Evolutionary conservation across 1,284 basidiomycete species (phyloP).

Genomic region (Fomitopsis pinicola): DNA sequence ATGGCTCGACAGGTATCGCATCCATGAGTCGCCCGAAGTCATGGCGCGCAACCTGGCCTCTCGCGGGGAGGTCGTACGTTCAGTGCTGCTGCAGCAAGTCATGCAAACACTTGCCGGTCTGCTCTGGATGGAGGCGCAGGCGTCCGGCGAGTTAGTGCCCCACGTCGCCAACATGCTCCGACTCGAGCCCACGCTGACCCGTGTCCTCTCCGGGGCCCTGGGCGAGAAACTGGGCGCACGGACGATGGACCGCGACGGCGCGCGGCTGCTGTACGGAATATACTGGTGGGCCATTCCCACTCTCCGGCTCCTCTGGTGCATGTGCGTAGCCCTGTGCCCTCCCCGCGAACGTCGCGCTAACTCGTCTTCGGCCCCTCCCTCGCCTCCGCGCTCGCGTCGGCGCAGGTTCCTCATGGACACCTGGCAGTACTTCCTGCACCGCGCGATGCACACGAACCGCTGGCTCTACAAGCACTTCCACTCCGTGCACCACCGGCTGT

Average conservation of each 20-base stretch:
- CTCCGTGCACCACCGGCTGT: constrained; percentile 93
- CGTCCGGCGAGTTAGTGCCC: constrained; percentile 38
- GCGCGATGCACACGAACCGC: constrained; percentile 87
- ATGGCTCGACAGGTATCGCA: constrained; percentile 81
- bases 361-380: background rate
- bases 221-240: constrained; percentile 27
- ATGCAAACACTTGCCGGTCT: constrained; percentile 81
- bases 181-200: constrained; percentile 37
- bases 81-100: constrained; percentile 45
- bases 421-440: constrained; percentile 98
- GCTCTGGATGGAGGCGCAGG: constrained; percentile 61
- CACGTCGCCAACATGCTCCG: constrained; percentile 45
- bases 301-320: constrained; percentile 74
- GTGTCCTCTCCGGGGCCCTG: constrained; percentile 37
- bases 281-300: constrained; percentile 96
- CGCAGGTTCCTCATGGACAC: constrained; percentile 91
- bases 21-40: constrained; percentile 87
- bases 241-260: constrained; percentile 42
- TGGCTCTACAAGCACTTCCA: constrained; percentile 92
- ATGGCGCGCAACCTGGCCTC: constrained; percentile 75
- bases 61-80: constrained; percentile 69
- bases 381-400: background rate
- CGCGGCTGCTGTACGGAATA: constrained; percentile 55
- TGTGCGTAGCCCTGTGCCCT: constrained; percentile 55
- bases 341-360: constrained; percentile 5